Base-by-base conservation (phyloP, 768 basidiomycete species). In the Lepiota brunneoincarnata region DNA sequence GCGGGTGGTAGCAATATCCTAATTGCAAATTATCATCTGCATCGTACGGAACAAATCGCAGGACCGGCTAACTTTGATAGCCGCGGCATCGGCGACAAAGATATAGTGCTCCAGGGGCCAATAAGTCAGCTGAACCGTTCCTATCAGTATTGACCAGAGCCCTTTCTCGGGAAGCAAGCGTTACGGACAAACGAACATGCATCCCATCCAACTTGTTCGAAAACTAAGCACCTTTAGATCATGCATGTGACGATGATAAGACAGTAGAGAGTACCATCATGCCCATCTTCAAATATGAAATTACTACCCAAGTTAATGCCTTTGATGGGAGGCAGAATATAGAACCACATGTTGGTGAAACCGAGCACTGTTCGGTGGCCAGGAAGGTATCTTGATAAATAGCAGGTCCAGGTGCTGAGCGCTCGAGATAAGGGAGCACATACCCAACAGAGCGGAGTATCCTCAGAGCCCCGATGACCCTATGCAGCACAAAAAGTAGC, bases 361-460 rank as follows among this genome's bases (percentile, higher is more conserved):
- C 59, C 38, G 4, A 68, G 49, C 3, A 68, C 18, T 14, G 58
- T 64, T 34, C 68, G 64, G 49, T 62, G 64, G 6, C 68, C 68
- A 14, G 15, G 24, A 41, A 49, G 10, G 17, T 28, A 36, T 11
- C 24, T 31, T 31, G 31, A 31, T 31, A 9, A 31, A 31, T 31
- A 31, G 31, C 7, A 9, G 11, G 7, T 31, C 31, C 11, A 31
- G 2, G 11, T 10, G 31, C 31, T 28, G 31, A 9, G 31, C 11
- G 31, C 31, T 31, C 67, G 47, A 39, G 17, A 45, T 39, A 41
- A 31, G 6, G 11, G 31, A 9, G 11, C 11, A 10, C 7, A 9
- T 31, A 31, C 31, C 31, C 31, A 2, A 31, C 31, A 9, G 31
- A 31, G 31, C 31, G 31, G 31, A 31, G 31, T 31, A 31, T 31